phyloP scores from a whole-genome alignment of 2,329 filamentous ascomycete genomes.

The Aspergillus sojae region DNA sequence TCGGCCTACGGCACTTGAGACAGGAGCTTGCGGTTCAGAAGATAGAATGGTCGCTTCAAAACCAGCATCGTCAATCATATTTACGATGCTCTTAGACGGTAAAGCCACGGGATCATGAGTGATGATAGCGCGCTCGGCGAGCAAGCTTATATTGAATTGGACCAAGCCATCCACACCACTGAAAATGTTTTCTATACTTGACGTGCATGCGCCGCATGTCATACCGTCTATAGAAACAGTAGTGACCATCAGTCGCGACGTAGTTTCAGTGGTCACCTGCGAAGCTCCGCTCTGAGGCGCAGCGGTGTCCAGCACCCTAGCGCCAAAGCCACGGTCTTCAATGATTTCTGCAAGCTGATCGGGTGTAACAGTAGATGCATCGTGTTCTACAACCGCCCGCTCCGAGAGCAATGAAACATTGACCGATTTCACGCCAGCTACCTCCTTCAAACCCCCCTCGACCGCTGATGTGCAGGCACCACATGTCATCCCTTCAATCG shows the following conservation, averaged over 20 bases:
- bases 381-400: conserved; percentile 82
- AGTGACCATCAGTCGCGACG: conserved; percentile 61
- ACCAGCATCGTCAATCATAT: conserved; percentile 84
- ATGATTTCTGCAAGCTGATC: conserved; percentile 61
- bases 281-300: conserved; percentile 38
- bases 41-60: conserved; percentile 86
- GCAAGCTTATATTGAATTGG: conserved; percentile 91
- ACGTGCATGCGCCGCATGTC: conserved; percentile 96
- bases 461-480: conserved; percentile 86
- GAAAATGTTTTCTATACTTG: conserved; percentile 84
- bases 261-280: conserved; percentile 35
- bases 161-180: conserved; percentile 73
- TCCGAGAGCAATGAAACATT: conserved; percentile 84
- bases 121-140: conserved; percentile 89
- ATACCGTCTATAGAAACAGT: conserved; percentile 92
- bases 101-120: conserved; percentile 77
- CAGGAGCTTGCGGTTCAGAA: conserved; percentile 64
- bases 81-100: conserved; percentile 71
- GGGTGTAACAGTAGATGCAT: conserved; percentile 57
- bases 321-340: conserved; percentile 75
- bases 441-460: conserved; percentile 76
- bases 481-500: conserved; percentile 87
- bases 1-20: conserved; percentile 59
- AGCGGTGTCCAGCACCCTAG: conserved; percentile 73
- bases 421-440: conserved; percentile 72